These are phyloP conservation scores for Debaryomyces tyrocola DNA, from an alignment of 805 yeast species.

Conservation along the genomic window DNA sequence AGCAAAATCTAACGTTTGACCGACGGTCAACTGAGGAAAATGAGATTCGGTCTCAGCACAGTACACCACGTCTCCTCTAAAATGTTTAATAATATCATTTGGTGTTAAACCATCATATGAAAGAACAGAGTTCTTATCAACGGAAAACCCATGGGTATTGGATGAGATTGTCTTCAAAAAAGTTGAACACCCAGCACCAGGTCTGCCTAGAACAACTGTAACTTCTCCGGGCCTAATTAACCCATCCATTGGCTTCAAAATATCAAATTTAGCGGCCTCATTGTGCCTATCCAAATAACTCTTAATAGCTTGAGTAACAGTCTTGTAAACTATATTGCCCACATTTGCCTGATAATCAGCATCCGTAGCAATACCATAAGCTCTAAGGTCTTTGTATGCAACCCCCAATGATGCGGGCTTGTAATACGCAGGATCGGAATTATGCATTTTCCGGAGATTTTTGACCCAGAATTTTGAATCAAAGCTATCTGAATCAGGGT, in stretches of 20 bases:
- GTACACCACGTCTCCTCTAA: conserved; percentile 70
- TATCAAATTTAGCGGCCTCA: conserved; percentile 38
- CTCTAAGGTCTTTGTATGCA: conserved; percentile 53
- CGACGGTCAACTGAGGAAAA: conserved; percentile 67
- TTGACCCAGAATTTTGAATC: conserved; percentile 60
- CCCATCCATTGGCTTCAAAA: conserved; percentile 67
- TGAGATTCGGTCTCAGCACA: conserved; percentile 72
- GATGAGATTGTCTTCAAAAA: conserved; percentile 64
- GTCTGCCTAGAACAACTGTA: conserved; percentile 74
- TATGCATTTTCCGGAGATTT: conserved; percentile 50
- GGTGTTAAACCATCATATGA: conserved; percentile 56
- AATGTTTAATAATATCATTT: conserved; percentile 49
- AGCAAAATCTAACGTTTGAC: conserved; percentile 63
- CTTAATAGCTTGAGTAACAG: background rate
- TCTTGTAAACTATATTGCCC: conserved; percentile 28
- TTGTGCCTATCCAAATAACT: background rate
- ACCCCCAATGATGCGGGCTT: conserved; percentile 58
- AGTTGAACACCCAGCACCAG: conserved; percentile 81
- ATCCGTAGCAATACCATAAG: conserved; percentile 44
- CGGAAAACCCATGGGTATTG: conserved; percentile 58
- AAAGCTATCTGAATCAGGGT: conserved; percentile 54
- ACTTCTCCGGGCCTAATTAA: conserved; percentile 61
- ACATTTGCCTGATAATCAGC: conserved; percentile 62
- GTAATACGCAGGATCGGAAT: conserved; percentile 55
- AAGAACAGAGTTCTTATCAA: conserved; percentile 46